Base-by-base conservation (phyloP, 83 land plant species). In the Diphasiastrum complanatum region DNA sequence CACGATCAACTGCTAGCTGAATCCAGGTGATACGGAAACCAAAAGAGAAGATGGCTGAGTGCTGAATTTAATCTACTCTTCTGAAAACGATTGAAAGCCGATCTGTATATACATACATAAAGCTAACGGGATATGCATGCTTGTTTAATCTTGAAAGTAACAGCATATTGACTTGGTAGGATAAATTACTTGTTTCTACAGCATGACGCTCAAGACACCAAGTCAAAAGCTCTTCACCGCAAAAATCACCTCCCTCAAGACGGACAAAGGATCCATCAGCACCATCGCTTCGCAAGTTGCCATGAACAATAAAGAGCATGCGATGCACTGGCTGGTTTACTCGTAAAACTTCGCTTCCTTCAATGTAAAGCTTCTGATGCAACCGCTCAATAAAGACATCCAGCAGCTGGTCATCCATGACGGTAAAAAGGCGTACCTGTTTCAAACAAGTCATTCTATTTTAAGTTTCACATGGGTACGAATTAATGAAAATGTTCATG, bases 241-340 rank as follows among this genome's bases (percentile, higher is more conserved):
- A 88, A 31, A 80, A 76, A 57, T 73, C 78, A 23, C 85, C 85
- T 63, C 78, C 80, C 23, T 64, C 45, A 37, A 83, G 63, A 1
- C 56, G 43, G 37, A 68, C 68, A 20, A 26, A 49, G 32, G 69
- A 65, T 10, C 78, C 78, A 64, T 80, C 78, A 67, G 65, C 75
- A 18, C 78, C 78, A 51, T 36, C 66, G 62, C 82, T 79, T 48
- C 49, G 73, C 65, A 82, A 57, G 26, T 69, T 83, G 54, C 98
- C 98, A 22, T 86, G 78, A 14, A 92, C 80, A 65, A 92, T 79
- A 51, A 92, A 92, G 24, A 79, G 71, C 98, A 92, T 88, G 51
- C 82, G 81, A 27, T 88, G 81, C 27, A 85, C 58, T 11, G 84
- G 77, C 49, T 73, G 52, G 19, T 75, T 78, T 43, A 19, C 62